phyloP scores from a whole-genome alignment of 2,329 filamentous ascomycete species.

The Stagonosporopsis vannaccii region DNA sequence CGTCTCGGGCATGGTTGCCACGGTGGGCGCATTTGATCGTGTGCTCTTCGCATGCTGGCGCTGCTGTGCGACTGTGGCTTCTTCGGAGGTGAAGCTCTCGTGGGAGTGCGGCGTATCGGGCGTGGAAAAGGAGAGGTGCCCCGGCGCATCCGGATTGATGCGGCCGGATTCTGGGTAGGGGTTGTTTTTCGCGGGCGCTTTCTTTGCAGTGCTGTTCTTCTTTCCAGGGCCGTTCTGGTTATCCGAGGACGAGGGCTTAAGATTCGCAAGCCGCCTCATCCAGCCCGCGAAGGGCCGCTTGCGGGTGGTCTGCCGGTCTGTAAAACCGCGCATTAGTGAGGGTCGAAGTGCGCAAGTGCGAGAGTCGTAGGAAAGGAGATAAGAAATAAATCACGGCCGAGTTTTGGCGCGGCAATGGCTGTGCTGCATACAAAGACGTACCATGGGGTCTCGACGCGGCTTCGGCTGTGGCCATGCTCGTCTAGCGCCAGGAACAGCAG shows the following conservation, averaged over 20 bases:
- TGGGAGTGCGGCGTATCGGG: conserved; percentile 49
- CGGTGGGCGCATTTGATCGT: conserved; percentile 78
- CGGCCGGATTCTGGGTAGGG: conserved; percentile 88
- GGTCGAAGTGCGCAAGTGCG: conserved; percentile 5
- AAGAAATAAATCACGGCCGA: conserved; percentile 3
- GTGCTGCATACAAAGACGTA: conserved; percentile 43
- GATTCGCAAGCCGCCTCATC: conserved; percentile 91
- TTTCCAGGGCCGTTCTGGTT: conserved; percentile 52
- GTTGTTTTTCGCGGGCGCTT: conserved; percentile 76
- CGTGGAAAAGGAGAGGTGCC: conserved; percentile 60
- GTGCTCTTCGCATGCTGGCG: conserved; percentile 68
- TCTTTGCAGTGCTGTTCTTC: conserved; percentile 60
- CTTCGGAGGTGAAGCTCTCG: conserved; percentile 66
- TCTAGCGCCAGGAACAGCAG: conserved; percentile 19
- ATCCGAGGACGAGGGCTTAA: conserved; percentile 78
- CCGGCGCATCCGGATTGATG: conserved; percentile 54
- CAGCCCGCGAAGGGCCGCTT: conserved; percentile 89
- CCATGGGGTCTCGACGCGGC: conserved; percentile 54
- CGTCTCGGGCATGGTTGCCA: conserved; percentile 83
- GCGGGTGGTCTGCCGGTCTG: conserved; percentile 69
- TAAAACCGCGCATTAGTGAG: conserved; percentile 31
- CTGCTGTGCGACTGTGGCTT: conserved; percentile 55
- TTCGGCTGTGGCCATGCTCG: conserved; percentile 55
- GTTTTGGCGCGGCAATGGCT: conserved; percentile 27
- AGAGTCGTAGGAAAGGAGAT: conserved; percentile 2